Base-by-base conservation (phyloP, 495 filamentous ascomycete genomes). In the Penicillium desertorum region DNA sequence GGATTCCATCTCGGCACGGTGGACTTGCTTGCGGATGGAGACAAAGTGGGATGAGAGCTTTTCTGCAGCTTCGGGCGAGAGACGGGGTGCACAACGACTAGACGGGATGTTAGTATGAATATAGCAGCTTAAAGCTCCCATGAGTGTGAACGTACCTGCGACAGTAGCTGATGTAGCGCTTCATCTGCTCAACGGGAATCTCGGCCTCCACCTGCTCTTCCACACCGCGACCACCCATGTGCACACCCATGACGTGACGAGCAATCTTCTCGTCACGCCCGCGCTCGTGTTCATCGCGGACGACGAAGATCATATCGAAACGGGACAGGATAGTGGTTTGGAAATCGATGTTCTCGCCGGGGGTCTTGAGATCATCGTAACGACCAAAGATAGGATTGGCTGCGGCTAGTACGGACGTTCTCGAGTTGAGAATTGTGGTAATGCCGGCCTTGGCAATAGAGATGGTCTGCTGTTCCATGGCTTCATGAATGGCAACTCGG, bases 291-390 rank as follows among this genome's bases (percentile, higher is more conserved):
- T 96, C 91, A 65, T 99, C 95, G 34, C 89, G 90, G 45, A 99
- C 92, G 61, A 99, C 96, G 79, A 98, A 99, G 65, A 99, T 97
- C 92, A 99, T 96, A 75, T 99, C 95, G 76, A 99, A 99, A 77
- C 95, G 88, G 2, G 94, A 98, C 49, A 99, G 72, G 69, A 99
- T 98, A 19, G 95, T 99, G 3, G 95, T 99, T 68, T 99, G 95
- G 77, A 99, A 99, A 70, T 99, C 95, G 62, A 99, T 99, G 68
- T 99, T 99, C 73, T 99, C 95, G 20, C 95, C 95, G 0, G 95
- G 93, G 2, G 88, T 90, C 75, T 98, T 98, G 76, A 99, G 83
- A 63, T 99, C 95, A 66, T 99, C 95, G 69, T 99, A 99, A 11
- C 95, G 86, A 34, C 95, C 95, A 63, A 98, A 99, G 57, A 98